Conservation (phyloP, 345 rosid species). For the Ceriops decandra region DNA sequence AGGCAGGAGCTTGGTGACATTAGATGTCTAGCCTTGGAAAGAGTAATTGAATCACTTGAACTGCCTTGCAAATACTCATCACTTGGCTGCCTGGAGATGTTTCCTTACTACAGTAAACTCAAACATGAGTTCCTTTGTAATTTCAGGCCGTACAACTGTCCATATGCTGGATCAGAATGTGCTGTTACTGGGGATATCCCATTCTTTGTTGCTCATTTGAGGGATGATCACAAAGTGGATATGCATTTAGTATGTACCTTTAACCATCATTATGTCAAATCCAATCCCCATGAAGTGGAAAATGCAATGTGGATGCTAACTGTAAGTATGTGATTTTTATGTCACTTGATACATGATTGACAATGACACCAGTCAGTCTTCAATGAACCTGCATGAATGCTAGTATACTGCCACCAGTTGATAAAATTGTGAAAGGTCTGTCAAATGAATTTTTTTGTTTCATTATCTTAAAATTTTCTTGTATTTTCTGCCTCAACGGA, state of each 20-base stretch:
- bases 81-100: slow-evolving; percentile 87
- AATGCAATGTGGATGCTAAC: slow-evolving; percentile 98
- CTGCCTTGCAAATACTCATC: slow-evolving; percentile 78
- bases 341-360: neutral
- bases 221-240: slow-evolving; percentile 96
- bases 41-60: slow-evolving; percentile 90
- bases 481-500: too few relatives aligned
- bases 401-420: neutral
- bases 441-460: neutral
- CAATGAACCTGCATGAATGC: too few relatives aligned
- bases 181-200: slow-evolving; percentile 76
- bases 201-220: slow-evolving; percentile 77
- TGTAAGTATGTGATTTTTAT: slow-evolving; percentile 42
- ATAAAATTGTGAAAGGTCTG: neutral
- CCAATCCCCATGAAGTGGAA: slow-evolving; percentile 97
- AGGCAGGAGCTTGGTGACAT: slow-evolving; percentile 99
- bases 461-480: too few relatives aligned
- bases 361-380: neutral
- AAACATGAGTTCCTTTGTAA: slow-evolving; percentile 81
- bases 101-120: slow-evolving; percentile 92
- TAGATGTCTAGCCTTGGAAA: slow-evolving; percentile 87
- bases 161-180: slow-evolving; percentile 94
- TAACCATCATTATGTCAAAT: slow-evolving; percentile 95
- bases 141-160: slow-evolving; percentile 91
- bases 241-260: slow-evolving; percentile 96